These are phyloP conservation scores for Graphium sp. DNA, from an alignment of 2,329 filamentous ascomycete genomes.

Conservation along the genomic window DNA sequence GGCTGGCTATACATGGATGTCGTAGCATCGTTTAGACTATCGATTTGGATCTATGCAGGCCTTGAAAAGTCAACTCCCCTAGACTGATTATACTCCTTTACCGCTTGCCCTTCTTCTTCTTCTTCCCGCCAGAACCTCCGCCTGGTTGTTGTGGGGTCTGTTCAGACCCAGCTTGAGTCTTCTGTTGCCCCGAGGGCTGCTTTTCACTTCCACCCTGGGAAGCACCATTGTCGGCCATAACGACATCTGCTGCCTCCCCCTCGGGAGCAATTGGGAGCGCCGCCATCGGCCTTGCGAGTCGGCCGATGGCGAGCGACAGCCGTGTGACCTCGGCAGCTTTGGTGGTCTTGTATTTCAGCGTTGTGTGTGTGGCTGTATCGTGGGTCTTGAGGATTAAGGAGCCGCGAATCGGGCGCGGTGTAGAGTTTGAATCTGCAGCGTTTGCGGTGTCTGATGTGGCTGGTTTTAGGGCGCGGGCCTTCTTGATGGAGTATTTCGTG, in stretches of 20 bases:
- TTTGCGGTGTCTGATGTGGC: slow-evolving; percentile 10
- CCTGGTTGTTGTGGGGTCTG: slow-evolving; percentile 10
- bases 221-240: slow-evolving; percentile 20
- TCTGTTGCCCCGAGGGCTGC: too few species aligned
- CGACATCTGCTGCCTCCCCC: slow-evolving; percentile 16
- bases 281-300: slow-evolving; percentile 54
- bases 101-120: slow-evolving; percentile 59
- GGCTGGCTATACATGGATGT: too few species aligned
- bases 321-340: slow-evolving; percentile 83
- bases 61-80: too few species aligned
- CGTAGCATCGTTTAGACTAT: too few species aligned
- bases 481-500: slow-evolving; percentile 70
- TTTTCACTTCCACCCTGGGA: too few species aligned
- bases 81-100: too few species aligned
- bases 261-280: slow-evolving; percentile 26
- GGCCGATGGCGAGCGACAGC: slow-evolving; percentile 60
- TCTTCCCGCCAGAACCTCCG: slow-evolving; percentile 32
- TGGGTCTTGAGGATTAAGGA: slow-evolving; percentile 77
- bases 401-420: slow-evolving; percentile 31
- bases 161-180: slow-evolving; percentile 13
- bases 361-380: slow-evolving; percentile 64
- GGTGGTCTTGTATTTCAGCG: slow-evolving; percentile 80
- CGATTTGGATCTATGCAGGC: too few species aligned
- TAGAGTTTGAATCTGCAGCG: slow-evolving; percentile 11
- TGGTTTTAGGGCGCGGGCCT: slow-evolving; percentile 10